Evolutionary conservation across 768 basidiomycete species (phyloP).

Genomic region (Tulasnella sp.): DNA sequence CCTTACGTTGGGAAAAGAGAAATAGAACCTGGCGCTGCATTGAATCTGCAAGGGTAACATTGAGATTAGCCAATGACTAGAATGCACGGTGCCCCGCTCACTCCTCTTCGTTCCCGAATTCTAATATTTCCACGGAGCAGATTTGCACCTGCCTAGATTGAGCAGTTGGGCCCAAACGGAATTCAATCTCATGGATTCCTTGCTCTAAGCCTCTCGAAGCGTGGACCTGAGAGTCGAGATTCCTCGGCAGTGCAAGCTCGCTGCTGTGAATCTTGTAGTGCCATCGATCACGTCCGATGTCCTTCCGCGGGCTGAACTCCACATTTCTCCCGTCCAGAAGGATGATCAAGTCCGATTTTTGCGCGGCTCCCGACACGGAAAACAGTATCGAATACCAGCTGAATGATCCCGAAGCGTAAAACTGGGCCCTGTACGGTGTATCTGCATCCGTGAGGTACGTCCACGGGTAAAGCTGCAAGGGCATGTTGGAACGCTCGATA

Average conservation of each 20-base stretch:
- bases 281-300: conserved; percentile 61
- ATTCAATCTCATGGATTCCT: conserved; percentile 50
- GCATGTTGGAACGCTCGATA: conserved; percentile 60
- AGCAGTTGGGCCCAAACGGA: conserved; percentile 38
- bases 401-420: conserved; percentile 54
- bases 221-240: neutral
- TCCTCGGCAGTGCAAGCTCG: conserved; percentile 22
- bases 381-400: conserved; percentile 51
- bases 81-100: conserved; percentile 25
- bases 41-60: conserved; percentile 37
- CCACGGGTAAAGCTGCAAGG: conserved; percentile 68
- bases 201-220: conserved; percentile 23
- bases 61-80: neutral
- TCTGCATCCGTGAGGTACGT: conserved; percentile 46
- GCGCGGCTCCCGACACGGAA: conserved; percentile 61
- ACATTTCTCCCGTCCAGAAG: conserved; percentile 51
- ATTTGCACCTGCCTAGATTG: conserved; percentile 51
- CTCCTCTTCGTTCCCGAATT: conserved; percentile 56
- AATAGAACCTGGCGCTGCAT: conserved; percentile 44
- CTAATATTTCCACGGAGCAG: conserved; percentile 64
- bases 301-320: conserved; percentile 42
- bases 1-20: conserved; percentile 64
- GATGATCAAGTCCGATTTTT: conserved; percentile 40
- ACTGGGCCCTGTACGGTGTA: conserved; percentile 46
- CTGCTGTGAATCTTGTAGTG: conserved; percentile 47